Evolutionary conservation across 441 rosid genomes (phyloP), one percentile per base, ranked within the genome.

Genomic region (Adansonia gregorii): DNA sequence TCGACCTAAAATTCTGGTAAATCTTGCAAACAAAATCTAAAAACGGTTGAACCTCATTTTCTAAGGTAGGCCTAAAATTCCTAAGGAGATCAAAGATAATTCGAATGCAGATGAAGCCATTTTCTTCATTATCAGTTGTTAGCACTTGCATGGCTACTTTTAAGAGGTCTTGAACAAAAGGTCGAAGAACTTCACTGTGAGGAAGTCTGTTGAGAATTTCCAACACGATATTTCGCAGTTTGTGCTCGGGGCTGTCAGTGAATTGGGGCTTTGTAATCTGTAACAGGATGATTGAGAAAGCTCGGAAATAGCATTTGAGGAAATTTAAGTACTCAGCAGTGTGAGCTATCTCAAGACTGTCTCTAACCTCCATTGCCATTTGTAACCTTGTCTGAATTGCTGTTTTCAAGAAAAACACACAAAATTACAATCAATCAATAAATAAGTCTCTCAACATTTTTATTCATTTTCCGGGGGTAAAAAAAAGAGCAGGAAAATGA

Each of bases 111-210:
- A 92, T 93, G 71, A 94, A 79, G 63, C 99, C 98, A 83, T 97
- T 97, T 54, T 97, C 99, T 80, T 97, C 99, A 78, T 97, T 97
- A 78, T 93, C 98, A 1, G 94, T 79, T 1, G 98, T 91, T 49
- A 94, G 95, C 77, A 94, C 98, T 89, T 94, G 97, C 98, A 94
- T 92, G 9, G 98, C 94, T 60, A 97, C 96, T 87, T 91, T 94
- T 81, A 97, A 87, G n/a, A 97, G 95, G 84, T 97, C 97, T 87
- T 90, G 98, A 85, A 97, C 98, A 82, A 94, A 97, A 27, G 99
- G 99, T 72, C 98, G 96, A 61, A 97, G 97, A 74, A 97, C 99
- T 84, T 97, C 99, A 61, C 96, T 97, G 67, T 94, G 97, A 71
- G 98, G 99, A 3, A 97, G 88, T 54, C 98, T 97, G 85, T 93